Base-by-base conservation (phyloP, 2,329 filamentous ascomycete genomes). In the Dothistroma septosporum region DNA sequence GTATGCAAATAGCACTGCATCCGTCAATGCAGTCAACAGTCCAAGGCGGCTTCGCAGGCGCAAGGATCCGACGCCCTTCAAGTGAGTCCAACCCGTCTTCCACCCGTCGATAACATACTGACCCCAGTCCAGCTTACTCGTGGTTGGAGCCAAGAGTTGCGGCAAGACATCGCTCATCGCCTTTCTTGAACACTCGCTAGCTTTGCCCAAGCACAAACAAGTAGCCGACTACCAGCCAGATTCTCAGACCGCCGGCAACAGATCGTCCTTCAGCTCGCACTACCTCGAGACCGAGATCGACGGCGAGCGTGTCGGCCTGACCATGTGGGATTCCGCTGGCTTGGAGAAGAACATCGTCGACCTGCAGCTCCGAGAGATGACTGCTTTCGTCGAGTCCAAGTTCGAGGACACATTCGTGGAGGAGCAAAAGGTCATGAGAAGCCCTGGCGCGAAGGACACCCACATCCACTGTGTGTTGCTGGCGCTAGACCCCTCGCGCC, bases 141-240 rank as follows among this genome's bases (percentile, higher is more conserved):
- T 99, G 62, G 86, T 97, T 70, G 94, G 94, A 62, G 89, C 91
- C 54, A 87, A 90, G 61, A 89, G 88, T 75, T 88, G 91, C 8
- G 94, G 94, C 75, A 99, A 99, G 80, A 96, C 92, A 0, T 96
- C 92, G 0, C 97, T 99, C 77, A 88, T 99, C 72, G 91, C 97
- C 67, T 97, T 99, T 73, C 86, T 99, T 68, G 91, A 91, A 77
- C 90, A 87, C 55, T 89, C 93, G 1, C 83, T 97, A 57, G 89
- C 90, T 19, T 82, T 94, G 57, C 91, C 92, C n/a, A 78, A 87
- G 8, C 90, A 89, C 77, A 95, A 95, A 78, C 86, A 88, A 44
- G 31, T 75, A 67, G 35, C 76, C 72, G 55, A 74, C 69, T 41
- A 55, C 10, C 62, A 65, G 10, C 61, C 63, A 3, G 57, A 65